A percentile compares a stretch with the other conserved stretches of the same genome.
Conservation (phyloP, 345 rosid species). For the Moricandia arvensis region DNA sequence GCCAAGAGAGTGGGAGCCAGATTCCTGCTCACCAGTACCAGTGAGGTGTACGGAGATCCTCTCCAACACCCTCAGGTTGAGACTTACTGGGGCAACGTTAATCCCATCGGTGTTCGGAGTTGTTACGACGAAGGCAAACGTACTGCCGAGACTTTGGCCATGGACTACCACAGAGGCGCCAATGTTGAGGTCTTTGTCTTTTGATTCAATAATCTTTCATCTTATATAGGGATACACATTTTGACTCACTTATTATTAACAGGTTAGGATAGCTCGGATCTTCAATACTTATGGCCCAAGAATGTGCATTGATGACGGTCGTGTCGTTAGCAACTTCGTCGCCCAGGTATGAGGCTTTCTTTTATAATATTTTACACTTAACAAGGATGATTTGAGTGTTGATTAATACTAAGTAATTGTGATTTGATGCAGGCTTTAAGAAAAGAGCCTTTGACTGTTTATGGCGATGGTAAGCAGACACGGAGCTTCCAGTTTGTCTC, state of each 20-base stretch:
- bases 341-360: slow-evolving; percentile 58
- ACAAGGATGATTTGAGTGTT: too few relatives aligned
- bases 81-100: slow-evolving; percentile 99
- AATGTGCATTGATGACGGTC: slow-evolving; percentile 99
- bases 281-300: slow-evolving; percentile 97
- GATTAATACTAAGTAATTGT: neutral
- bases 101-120: slow-evolving; percentile 97
- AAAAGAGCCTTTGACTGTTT: slow-evolving; percentile 96
- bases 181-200: slow-evolving; percentile 64
- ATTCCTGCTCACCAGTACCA: slow-evolving; percentile 85
- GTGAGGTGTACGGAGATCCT: slow-evolving; percentile 99
- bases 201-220: too few relatives aligned
- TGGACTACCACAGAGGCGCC: slow-evolving; percentile 98
- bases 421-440: slow-evolving; percentile 72
- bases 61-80: slow-evolving; percentile 98
- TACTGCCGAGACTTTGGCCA: slow-evolving; percentile 92
- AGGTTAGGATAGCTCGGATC: slow-evolving; percentile 96
- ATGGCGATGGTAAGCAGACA: slow-evolving; percentile 99
- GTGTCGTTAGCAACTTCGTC: slow-evolving; percentile 97
- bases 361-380: too few relatives aligned
- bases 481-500: slow-evolving; percentile 99
- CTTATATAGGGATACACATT: too few relatives aligned
- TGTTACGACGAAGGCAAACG: slow-evolving; percentile 99
- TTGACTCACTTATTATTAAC: too few relatives aligned
- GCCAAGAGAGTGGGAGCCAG: slow-evolving; percentile 96